Evolutionary conservation across 495 filamentous ascomycete genomes (phyloP).

Genomic region (Xylaria palmicola): DNA sequence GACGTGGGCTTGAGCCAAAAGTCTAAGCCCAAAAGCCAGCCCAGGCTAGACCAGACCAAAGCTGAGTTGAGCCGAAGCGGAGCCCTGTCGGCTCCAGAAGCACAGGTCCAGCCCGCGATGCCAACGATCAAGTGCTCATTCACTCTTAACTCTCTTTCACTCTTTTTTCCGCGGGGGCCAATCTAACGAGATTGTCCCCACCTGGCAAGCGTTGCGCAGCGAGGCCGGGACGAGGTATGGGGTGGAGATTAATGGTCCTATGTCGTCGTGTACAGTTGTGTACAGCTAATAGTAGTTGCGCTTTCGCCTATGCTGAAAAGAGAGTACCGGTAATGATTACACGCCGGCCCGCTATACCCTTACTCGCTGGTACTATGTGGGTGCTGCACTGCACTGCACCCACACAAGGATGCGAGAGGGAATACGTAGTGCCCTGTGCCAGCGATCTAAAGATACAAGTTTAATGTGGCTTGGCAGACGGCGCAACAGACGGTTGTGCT

Average conservation of each 20-base stretch:
- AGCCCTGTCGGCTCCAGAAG: neutral
- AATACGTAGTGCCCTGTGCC: too few species aligned
- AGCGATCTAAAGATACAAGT: too few species aligned
- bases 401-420: too few species aligned
- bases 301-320: too few species aligned
- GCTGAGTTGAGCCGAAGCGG: neutral
- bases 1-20: neutral
- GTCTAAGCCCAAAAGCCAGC: neutral
- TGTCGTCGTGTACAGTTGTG: neutral
- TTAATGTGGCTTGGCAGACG: too few species aligned
- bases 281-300: too few species aligned
- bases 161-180: too few species aligned
- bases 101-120: neutral
- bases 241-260: neutral
- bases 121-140: neutral
- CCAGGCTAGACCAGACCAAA: neutral
- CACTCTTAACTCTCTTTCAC: neutral
- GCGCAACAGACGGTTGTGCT: too few species aligned
- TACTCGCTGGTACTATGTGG: too few species aligned
- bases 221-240: neutral
- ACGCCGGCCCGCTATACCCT: too few species aligned
- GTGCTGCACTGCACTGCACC: too few species aligned
- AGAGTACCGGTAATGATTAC: too few species aligned
- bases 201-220: neutral
- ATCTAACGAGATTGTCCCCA: conserved; percentile 8